phyloP scores from a whole-genome alignment of 2,329 filamentous ascomycete genomes.

The Drechslerella coelobrocha region DNA sequence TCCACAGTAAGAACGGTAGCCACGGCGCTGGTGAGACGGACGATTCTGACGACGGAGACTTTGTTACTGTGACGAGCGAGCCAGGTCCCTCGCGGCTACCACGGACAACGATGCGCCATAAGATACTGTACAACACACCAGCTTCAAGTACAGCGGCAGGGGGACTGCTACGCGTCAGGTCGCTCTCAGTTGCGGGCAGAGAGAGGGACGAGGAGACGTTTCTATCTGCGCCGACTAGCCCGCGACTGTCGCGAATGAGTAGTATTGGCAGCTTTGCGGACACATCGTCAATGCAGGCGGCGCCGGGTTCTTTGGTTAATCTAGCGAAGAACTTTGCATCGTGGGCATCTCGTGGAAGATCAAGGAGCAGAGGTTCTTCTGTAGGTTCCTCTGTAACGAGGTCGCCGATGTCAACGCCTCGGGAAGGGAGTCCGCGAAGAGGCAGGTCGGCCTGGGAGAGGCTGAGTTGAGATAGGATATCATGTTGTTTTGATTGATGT shows the following conservation, averaged over 20 bases:
- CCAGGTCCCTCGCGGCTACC: conserved; percentile 28
- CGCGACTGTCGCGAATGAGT: conserved; percentile 30
- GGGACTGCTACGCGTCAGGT: conserved; percentile 12
- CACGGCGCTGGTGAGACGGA: not conserved
- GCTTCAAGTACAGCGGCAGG: conserved; percentile 24
- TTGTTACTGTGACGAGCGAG: conserved; percentile 35
- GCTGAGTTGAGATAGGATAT: not conserved
- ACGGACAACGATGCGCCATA: conserved; percentile 29
- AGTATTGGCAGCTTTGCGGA: conserved; percentile 29
- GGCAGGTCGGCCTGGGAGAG: conserved; percentile 4
- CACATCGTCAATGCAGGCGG: conserved; percentile 26
- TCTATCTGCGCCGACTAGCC: conserved; percentile 43
- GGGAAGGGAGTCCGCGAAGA: conserved; percentile 24
- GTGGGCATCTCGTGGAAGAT: conserved; percentile 14
- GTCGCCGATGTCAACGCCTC: conserved; percentile 16
- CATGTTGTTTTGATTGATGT: conserved; percentile 2
- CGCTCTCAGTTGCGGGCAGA: not conserved
- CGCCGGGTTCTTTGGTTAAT: conserved; percentile 39
- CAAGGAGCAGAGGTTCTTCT: conserved; percentile 32
- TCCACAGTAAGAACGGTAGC: conserved; percentile 2
- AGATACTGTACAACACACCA: conserved; percentile 40
- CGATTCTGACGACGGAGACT: conserved; percentile 22
- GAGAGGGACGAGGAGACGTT: conserved; percentile 16
- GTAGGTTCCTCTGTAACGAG: conserved; percentile 28
- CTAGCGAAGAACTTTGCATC: conserved; percentile 21